A percentile compares a stretch with the other conserved stretches of the same genome.
Conservation (phyloP, 345 rosid genomes). For the Mercurialis annua region DNA sequence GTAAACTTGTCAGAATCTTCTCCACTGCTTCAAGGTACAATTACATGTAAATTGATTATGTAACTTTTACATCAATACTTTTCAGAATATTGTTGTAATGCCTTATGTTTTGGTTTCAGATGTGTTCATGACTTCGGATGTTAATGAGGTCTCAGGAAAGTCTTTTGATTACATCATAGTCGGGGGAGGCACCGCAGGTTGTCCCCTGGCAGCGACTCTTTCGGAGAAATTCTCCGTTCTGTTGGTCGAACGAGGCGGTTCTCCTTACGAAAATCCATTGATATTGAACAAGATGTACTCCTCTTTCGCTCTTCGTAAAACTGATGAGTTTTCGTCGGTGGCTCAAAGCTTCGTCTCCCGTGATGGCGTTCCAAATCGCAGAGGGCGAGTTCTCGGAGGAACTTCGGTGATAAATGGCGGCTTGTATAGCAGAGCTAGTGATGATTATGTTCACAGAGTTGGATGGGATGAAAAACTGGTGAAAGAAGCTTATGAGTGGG, state of each 20-base stretch:
- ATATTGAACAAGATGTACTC: constrained; percentile 37
- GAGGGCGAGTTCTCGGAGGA: constrained; percentile 74
- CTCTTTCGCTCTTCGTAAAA: constrained; percentile 49
- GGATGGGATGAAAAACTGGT: constrained; percentile 63
- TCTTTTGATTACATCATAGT: constrained; percentile 67
- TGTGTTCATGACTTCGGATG: constrained; percentile 62
- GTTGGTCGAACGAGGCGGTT: constrained; percentile 61
- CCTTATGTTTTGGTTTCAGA: too few relatives aligned
- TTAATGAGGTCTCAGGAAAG: constrained; percentile 51
- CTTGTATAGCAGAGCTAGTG: constrained; percentile 68
- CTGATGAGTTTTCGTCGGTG: constrained; percentile 53
- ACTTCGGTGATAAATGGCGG: constrained; percentile 68
- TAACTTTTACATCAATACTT: too few relatives aligned
- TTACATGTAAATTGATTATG: too few relatives aligned
- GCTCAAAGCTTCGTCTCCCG: constrained; percentile 57
- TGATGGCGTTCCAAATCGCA: constrained; percentile 48
- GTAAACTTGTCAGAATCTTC: constrained; percentile 13
- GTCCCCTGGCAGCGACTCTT: constrained; percentile 66
- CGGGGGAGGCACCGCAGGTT: constrained; percentile 73
- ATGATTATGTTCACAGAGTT: constrained; percentile 40
- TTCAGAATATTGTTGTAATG: too few relatives aligned
- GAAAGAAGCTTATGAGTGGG: constrained; percentile 64
- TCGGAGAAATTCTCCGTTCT: constrained; percentile 59
- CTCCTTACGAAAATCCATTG: constrained; percentile 56
- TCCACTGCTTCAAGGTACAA: too few relatives aligned